phyloP scores from a whole-genome alignment of 2,329 filamentous ascomycete genomes.

The Aspergillus oerlinghausenensis region DNA sequence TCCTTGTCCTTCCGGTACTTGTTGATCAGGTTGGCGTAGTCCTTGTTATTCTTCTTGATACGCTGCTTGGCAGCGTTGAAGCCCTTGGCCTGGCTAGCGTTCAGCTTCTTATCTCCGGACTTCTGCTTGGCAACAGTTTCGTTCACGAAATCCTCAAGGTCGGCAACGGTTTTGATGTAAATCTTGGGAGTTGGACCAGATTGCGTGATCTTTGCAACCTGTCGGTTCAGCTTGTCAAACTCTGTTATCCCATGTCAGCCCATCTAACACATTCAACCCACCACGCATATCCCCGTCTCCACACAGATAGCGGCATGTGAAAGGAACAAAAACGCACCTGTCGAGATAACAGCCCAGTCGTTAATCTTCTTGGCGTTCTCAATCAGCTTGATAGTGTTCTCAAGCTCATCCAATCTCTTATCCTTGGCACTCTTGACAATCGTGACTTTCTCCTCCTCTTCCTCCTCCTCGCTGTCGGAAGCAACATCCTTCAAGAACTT shows the following conservation, averaged over 20 bases:
- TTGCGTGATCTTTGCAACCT: conserved; percentile 72
- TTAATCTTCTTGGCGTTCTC: conserved; percentile 97
- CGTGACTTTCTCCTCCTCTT: conserved; percentile 78
- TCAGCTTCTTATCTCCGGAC: conserved; percentile 97
- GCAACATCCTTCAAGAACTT: conserved; percentile 75
- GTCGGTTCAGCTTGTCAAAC: conserved; percentile 89
- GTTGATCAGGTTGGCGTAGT: conserved; percentile 82
- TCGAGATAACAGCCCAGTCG: conserved; percentile 90
- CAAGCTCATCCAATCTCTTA: conserved; percentile 91
- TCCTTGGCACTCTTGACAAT: conserved; percentile 97
- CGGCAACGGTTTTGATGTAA: conserved; percentile 88
- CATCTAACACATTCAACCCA: conserved; percentile 5
- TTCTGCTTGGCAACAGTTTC: conserved; percentile 95
- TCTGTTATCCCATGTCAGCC: conserved; percentile 50
- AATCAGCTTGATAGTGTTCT: conserved; percentile 82
- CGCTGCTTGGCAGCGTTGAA: conserved; percentile 97
- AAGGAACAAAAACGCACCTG: conserved; percentile 56
- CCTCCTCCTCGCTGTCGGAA: conserved; percentile 69
- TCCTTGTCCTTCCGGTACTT: conserved; percentile 82
- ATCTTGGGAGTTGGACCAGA: conserved; percentile 78
- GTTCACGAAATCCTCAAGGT: conserved; percentile 90
- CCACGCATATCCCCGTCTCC: background rate
- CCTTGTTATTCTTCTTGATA: conserved; percentile 98
- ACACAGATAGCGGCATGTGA: background rate
- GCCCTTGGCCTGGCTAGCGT: conserved; percentile 86